phyloP scores from a whole-genome alignment of 441 rosid species.

The Pelargonium cotyledonis region DNA sequence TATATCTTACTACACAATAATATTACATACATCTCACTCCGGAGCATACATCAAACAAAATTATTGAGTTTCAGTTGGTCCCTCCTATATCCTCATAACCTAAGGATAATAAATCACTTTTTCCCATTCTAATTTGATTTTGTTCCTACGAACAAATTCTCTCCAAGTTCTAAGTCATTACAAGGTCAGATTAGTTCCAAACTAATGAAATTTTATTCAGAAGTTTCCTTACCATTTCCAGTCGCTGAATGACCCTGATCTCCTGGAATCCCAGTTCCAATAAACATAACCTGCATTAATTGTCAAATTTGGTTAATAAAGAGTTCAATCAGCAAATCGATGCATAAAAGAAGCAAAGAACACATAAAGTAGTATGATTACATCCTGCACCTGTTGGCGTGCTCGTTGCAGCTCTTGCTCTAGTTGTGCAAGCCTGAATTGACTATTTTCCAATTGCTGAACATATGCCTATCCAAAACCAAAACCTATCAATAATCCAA shows the following conservation, averaged over 20 bases:
- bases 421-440: constrained; percentile 58
- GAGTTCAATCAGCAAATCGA: constrained; percentile 7
- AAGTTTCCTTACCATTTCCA: constrained; percentile 51
- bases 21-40: too few relatives aligned
- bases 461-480: constrained; percentile 76
- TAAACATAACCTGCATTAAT: constrained; percentile 45
- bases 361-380: background rate
- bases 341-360: background rate
- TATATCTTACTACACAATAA: too few relatives aligned
- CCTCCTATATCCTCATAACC: too few relatives aligned
- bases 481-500: constrained; percentile 43
- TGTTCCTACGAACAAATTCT: too few relatives aligned
- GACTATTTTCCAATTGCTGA: constrained; percentile 82
- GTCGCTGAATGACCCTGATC: constrained; percentile 36
- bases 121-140: too few relatives aligned
- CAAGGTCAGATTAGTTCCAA: background rate
- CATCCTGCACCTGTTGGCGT: constrained; percentile 53
- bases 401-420: constrained; percentile 82
- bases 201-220: background rate
- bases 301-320: background rate
- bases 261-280: constrained; percentile 39
- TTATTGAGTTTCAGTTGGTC: too few relatives aligned
- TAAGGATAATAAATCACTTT: too few relatives aligned
- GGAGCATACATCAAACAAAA: too few relatives aligned
- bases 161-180: background rate